Conservation (phyloP, 768 basidiomycete genomes). For the Psilocybe subaeruginosa region DNA sequence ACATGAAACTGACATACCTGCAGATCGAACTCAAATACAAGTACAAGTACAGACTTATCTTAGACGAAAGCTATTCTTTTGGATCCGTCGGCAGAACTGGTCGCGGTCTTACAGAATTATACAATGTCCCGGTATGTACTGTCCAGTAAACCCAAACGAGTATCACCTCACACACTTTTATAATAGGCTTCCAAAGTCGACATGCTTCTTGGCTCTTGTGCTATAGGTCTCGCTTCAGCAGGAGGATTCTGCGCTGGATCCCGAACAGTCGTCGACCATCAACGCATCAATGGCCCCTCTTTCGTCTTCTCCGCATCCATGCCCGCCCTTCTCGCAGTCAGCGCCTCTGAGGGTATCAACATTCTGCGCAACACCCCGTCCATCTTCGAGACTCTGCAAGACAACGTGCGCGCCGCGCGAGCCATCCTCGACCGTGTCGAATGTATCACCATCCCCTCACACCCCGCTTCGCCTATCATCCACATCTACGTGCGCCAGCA, state of each 20-base stretch:
- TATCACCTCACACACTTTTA: background rate
- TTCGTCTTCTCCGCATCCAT: slow-evolving; percentile 97
- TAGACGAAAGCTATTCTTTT: slow-evolving; percentile 94
- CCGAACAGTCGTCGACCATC: slow-evolving; percentile 81
- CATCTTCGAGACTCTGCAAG: slow-evolving; percentile 74
- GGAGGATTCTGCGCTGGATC: slow-evolving; percentile 98
- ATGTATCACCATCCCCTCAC: slow-evolving; percentile 82
- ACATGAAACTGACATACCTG: background rate
- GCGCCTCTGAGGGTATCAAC: slow-evolving; percentile 84
- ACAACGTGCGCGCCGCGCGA: slow-evolving; percentile 82
- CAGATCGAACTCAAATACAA: slow-evolving; percentile 94
- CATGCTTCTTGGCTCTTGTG: slow-evolving; percentile 91
- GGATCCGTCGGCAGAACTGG: slow-evolving; percentile 93
- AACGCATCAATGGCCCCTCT: slow-evolving; percentile 95
- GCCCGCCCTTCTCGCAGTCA: slow-evolving; percentile 87
- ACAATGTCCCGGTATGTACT: slow-evolving; percentile 81
- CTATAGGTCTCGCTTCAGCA: slow-evolving; percentile 77
- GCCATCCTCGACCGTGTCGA: slow-evolving; percentile 80
- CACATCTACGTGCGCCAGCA: slow-evolving; percentile 54
- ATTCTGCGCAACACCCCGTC: slow-evolving; percentile 77
- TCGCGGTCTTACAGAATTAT: slow-evolving; percentile 92
- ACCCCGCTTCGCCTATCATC: slow-evolving; percentile 85
- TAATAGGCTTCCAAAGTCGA: slow-evolving; percentile 84
- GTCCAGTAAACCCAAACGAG: background rate
- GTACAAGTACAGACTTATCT: slow-evolving; percentile 93